Base-by-base conservation (phyloP, 371 early-diverging fungal species). In the Apophysomyces trapeziformis region DNA sequence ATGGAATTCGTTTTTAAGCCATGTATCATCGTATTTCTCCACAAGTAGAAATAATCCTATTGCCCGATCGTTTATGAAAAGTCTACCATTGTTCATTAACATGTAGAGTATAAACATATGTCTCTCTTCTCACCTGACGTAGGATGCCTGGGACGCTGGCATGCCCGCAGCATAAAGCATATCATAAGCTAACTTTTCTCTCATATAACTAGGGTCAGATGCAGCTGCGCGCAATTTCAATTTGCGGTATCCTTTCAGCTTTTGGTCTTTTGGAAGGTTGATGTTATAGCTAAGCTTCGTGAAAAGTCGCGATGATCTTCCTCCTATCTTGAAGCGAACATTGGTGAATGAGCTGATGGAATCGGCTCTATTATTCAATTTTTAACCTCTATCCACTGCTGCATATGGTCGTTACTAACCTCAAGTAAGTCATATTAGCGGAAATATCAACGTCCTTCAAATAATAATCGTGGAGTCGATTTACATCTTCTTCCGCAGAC, bases 221-320 rank as follows among this genome's bases (percentile, higher is more conserved):
- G 72, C 70, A 60, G 71, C 60, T 39, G 85, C 72, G n/a, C 83
- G 78, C 18, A 85, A 43, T 69, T 83, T 85, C 61, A 85, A n/a
- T 35, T 77, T 79, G 57, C 76, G 77, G 12, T 73, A 77, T n/a
- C 75, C 80, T 47, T 73, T 80, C 7, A 82, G 35, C 9, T 46
- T 1, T 64, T 58, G n/a, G 26, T 36, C 45, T 61, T 66, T 66
- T 4, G 64, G 58, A 4, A 71, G 13, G 11, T 68, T 71, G 2
- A 77, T 6, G 5, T 44, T 58, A 37, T 73, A 77, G 13, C 72
- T 66, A 18, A 71, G 47, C 38, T 74, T 73, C 5, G 66, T 59
- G 13, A 69, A 57, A 14, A 16, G 59, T 26, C 68, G 69, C 9
- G 74, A 71, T 11, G 69, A 67, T 8, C 69, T 68, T 8, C 77